Evolutionary conservation across 371 early-diverging fungal genomes (phyloP), one percentile per base, ranked within the genome.

Genomic region (Apophysomyces elegans): DNA sequence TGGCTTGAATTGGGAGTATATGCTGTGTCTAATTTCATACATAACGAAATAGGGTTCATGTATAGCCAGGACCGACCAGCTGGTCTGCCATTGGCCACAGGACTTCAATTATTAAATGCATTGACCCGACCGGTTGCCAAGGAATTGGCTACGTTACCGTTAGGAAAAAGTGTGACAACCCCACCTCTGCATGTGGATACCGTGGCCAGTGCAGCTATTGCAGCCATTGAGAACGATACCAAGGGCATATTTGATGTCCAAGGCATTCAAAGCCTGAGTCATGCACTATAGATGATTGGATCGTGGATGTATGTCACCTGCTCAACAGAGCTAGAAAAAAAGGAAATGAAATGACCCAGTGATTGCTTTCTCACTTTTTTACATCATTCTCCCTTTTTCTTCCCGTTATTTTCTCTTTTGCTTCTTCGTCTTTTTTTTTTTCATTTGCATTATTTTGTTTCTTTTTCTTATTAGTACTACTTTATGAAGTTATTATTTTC

Each of bases 171-270:
- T 2, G 46, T 84, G 13, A 88, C 90, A 0, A 88, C 86, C 2
- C 86, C 86, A 1, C 86, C 89, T 2, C 65, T 88, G 57, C 74
- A 80, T 43, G 83, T 86, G 39, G 89, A 90, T 39, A 77, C 80
- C 7, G 85, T 91, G 5, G 91, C 91, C 16, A 69, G 73, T 14
- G 90, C 90, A 3, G 78, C 86, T 2, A 73, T 88, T 54, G 78
- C 83, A 36, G 78, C 76, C 4, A 79, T 85, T 26, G 85, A 80
- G 47, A 63, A 68, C 26, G 72, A 75, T 18, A 58, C 76, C 16
- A 73, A 66, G 32, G 84, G 84, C 1, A 85, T 87, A 11, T 75
- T 79, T 56, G 85, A 84, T 61, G 81, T 85, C 2, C 78, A 84
- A 36, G 85, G 81, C 1, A 86, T 87, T 39, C 62, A 77, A 59